A percentile compares a stretch with the other conserved stretches of the same genome.
phyloP scores from a whole-genome alignment of 345 rosid species.

The Citropsis articulata region DNA sequence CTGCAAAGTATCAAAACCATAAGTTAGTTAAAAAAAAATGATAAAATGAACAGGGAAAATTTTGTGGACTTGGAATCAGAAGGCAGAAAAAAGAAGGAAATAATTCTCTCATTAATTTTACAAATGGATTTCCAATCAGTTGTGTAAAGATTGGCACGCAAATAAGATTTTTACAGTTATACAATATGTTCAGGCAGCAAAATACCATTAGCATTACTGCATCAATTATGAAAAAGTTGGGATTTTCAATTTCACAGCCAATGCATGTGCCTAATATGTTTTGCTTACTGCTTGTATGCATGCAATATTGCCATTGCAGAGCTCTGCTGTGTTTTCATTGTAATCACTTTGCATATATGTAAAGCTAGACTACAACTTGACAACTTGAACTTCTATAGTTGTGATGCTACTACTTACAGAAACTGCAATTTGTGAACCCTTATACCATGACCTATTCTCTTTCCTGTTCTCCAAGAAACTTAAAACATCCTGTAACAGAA shows the following conservation, averaged over 20 bases:
- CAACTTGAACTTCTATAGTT: slow-evolving; percentile 5
- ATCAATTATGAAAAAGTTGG: not conserved
- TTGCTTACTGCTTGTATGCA: not conserved
- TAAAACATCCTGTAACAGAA: slow-evolving; percentile 61
- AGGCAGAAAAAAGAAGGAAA: too few species aligned
- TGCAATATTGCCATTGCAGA: not conserved
- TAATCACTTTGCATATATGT: not conserved
- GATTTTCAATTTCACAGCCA: not conserved
- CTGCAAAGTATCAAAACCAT: slow-evolving; percentile 35
- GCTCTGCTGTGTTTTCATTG: not conserved
- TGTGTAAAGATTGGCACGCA: not conserved
- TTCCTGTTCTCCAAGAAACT: slow-evolving; percentile 92
- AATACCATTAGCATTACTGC: not conserved
- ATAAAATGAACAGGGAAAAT: not conserved
- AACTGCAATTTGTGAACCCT: slow-evolving; percentile 79
- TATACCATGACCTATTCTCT: slow-evolving; percentile 95
- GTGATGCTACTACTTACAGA: slow-evolving; percentile 51
- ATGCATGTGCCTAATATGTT: not conserved
- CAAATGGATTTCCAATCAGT: not conserved
- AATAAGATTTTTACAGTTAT: not conserved
- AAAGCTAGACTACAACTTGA: not conserved
- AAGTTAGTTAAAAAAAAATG: not conserved
- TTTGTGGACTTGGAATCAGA: too few species aligned
- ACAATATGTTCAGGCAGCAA: not conserved
- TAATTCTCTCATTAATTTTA: not conserved